These are phyloP conservation scores for Coffea canephora DNA, from an alignment of 257 asterid species.

Conservation along the genomic window DNA sequence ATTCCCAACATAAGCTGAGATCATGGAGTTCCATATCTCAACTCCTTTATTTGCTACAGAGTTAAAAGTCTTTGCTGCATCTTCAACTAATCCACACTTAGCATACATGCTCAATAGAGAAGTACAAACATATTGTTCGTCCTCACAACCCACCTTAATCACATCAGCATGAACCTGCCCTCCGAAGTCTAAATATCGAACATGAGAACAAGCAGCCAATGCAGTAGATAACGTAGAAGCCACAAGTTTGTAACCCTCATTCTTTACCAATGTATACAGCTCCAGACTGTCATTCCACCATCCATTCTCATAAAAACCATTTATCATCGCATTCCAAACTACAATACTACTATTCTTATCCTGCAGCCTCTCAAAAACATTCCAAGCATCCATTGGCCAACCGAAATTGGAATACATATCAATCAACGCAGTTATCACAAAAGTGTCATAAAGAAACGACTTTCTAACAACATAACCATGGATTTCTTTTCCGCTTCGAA, in stretches of 20 bases:
- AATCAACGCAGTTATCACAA: conserved; percentile 62
- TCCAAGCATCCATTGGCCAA: conserved; percentile 63
- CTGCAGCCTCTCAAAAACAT: conserved; percentile 45
- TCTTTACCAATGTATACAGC: conserved; percentile 47
- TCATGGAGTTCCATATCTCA: conserved; percentile 81
- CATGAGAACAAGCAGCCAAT: conserved; percentile 63
- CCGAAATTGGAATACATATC: conserved; percentile 53
- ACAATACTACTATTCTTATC: conserved; percentile 36
- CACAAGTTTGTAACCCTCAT: conserved; percentile 41
- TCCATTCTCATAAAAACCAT: conserved; percentile 61
- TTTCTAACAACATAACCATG: conserved; percentile 67
- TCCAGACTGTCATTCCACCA: conserved; percentile 55
- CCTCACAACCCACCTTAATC: conserved; percentile 57
- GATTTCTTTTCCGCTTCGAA: conserved; percentile 45
- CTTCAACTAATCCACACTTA: conserved; percentile 47
- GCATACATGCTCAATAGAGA: conserved; percentile 74
- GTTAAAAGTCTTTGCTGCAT: conserved; percentile 48
- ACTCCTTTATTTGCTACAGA: conserved; percentile 40
- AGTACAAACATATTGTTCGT: conserved; percentile 63
- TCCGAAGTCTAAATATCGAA: conserved; percentile 45
- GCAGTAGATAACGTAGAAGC: conserved; percentile 62
- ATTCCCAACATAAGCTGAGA: conserved; percentile 68
- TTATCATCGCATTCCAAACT: conserved; percentile 76
- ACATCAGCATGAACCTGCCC: conserved; percentile 68
- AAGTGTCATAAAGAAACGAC: conserved; percentile 47